Percentiles rank a stretch among this genome's conserved stretches.
phyloP scores from a whole-genome alignment of 495 filamentous ascomycete species.

The Lasiosphaeriaceae sp. region DNA sequence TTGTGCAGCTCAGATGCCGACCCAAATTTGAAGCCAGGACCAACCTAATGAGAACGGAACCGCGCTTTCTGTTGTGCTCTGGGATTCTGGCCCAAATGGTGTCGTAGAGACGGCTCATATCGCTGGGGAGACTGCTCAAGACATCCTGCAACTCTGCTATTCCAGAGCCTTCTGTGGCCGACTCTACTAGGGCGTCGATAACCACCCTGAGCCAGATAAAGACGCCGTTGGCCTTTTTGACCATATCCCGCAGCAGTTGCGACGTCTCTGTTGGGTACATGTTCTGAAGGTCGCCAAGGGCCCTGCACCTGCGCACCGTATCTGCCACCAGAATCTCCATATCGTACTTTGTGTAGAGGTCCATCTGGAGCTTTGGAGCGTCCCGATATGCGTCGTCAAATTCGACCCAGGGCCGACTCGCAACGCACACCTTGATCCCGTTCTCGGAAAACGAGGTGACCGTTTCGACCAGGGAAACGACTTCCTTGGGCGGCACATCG shows the following conservation, averaged over 20 bases:
- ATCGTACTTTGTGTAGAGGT: conserved; percentile 5
- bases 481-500: background rate
- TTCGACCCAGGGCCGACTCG: conserved; percentile 16
- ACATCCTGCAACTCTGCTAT: conserved; percentile 3
- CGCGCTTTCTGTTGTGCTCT: background rate
- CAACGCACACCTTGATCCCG: conserved; percentile 12
- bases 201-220: conserved; percentile 13
- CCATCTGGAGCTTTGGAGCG: conserved; percentile 4
- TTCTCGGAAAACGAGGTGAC: too few species aligned
- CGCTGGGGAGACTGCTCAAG: conserved; percentile 1
- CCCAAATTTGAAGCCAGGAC: background rate
- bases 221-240: conserved; percentile 10
- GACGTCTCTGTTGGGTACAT: background rate
- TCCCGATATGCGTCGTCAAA: conserved; percentile 15
- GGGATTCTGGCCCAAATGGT: conserved; percentile 12
- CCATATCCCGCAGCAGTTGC: conserved; percentile 4
- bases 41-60: background rate
- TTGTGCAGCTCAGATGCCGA: background rate
- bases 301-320: conserved; percentile 1
- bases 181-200: conserved; percentile 1
- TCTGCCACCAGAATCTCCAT: conserved; percentile 5
- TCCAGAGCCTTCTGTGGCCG: conserved; percentile 5
- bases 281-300: background rate
- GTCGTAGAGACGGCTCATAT: conserved; percentile 10
- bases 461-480: too few species aligned